A percentile compares a stretch with the other conserved stretches of the same genome.
Conservation (phyloP, 2,329 filamentous ascomycete species). For the Arthrobotrys sphaeroides region DNA sequence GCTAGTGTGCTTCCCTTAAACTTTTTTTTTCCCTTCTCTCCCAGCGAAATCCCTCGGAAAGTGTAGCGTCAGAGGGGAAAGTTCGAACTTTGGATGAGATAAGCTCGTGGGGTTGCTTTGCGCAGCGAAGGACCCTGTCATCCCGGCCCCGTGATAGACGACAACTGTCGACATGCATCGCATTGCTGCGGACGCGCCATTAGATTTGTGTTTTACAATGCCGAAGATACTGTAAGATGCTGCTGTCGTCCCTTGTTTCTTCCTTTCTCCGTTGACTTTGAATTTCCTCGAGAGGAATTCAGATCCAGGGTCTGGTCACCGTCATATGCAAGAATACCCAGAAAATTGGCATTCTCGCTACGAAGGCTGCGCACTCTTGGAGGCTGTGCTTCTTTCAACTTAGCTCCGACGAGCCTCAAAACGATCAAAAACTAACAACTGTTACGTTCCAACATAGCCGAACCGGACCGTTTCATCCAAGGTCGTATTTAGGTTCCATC, state of each 20-base stretch:
- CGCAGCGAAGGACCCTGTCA: slow-evolving; percentile 31
- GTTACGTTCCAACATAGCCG: slow-evolving; percentile 39
- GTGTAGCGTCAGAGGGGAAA: neutral
- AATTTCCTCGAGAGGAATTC: neutral
- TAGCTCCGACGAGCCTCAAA: slow-evolving; percentile 23
- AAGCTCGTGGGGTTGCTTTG: slow-evolving; percentile 29
- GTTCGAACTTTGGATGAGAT: slow-evolving; percentile 43
- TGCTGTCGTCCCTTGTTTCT: neutral
- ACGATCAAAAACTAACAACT: neutral
- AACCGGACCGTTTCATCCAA: slow-evolving; percentile 21
- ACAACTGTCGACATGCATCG: slow-evolving; percentile 14
- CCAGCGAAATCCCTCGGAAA: neutral
- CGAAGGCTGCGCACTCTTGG: slow-evolving; percentile 6
- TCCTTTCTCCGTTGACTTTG: neutral
- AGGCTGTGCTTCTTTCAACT: slow-evolving; percentile 16
- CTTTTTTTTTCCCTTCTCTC: slow-evolving; percentile 35
- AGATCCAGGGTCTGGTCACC: neutral
- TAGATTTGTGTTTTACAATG: neutral
- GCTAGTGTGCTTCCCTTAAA: slow-evolving; percentile 12
- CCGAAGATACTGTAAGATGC: neutral
- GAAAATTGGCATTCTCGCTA: slow-evolving; percentile 7
- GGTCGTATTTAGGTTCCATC: slow-evolving; percentile 15
- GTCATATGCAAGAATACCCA: neutral
- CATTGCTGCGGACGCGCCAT: neutral
- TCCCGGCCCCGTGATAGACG: slow-evolving; percentile 16